These are phyloP conservation scores for Eucalyptus sp. DNA, from an alignment of 345 rosid species.

Conservation along the genomic window DNA sequence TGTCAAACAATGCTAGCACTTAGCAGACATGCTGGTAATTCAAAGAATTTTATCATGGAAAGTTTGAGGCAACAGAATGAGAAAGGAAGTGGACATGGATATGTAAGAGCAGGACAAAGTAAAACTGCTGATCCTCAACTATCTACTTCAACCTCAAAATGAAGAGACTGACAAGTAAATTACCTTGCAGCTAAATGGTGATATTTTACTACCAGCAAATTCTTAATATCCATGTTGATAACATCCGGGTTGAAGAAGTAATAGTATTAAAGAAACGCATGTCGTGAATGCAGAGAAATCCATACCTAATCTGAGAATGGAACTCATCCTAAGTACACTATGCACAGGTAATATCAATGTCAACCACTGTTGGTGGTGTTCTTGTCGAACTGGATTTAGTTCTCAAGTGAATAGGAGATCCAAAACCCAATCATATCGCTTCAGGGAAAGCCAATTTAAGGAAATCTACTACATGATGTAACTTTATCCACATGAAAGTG, in stretches of 20 bases:
- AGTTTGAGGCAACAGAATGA: background rate
- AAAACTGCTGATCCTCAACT: background rate
- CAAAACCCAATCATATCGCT: background rate
- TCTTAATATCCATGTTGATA: background rate
- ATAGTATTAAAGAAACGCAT: background rate
- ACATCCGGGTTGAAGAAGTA: background rate
- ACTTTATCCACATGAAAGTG: background rate
- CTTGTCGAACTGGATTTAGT: background rate
- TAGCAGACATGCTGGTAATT: background rate
- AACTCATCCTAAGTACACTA: background rate
- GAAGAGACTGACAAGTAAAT: background rate
- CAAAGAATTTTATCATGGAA: background rate
- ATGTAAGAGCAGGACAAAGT: background rate
- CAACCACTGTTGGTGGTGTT: background rate
- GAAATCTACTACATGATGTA: background rate
- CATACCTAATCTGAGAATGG: background rate
- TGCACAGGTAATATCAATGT: background rate
- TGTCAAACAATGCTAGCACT: background rate
- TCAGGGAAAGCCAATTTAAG: background rate
- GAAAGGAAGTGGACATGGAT: background rate
- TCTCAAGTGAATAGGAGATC: background rate
- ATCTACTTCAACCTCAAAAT: background rate
- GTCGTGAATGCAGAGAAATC: background rate
- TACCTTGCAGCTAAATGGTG: background rate
- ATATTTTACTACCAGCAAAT: background rate